Conservation (phyloP, 2,329 filamentous ascomycete genomes). For the Pseudogymnoascus sp. region DNA sequence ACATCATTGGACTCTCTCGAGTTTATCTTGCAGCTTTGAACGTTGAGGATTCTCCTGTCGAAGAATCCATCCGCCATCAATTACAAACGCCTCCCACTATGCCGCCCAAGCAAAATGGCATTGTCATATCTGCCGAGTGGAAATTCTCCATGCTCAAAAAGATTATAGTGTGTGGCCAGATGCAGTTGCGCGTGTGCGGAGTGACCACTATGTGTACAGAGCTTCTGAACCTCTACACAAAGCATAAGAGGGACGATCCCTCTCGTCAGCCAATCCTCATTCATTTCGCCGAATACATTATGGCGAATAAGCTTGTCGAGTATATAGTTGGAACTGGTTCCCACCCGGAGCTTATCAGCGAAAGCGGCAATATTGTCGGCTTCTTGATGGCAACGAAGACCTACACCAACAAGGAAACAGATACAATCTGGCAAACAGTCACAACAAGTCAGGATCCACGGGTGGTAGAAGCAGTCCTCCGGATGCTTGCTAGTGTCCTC, state of each 20-base stretch:
- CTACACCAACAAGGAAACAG: slow-evolving; percentile 64
- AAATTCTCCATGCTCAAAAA: slow-evolving; percentile 61
- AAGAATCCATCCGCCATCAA: slow-evolving; percentile 18
- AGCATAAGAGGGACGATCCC: slow-evolving; percentile 33
- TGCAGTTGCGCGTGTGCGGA: slow-evolving; percentile 80
- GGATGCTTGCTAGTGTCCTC: slow-evolving; percentile 49
- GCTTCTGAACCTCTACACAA: slow-evolving; percentile 59
- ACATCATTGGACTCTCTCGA: slow-evolving; percentile 36
- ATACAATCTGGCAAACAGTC: slow-evolving; percentile 78
- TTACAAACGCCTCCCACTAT: slow-evolving; percentile 31
- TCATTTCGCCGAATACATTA: slow-evolving; percentile 62
- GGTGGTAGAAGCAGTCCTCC: slow-evolving; percentile 71
- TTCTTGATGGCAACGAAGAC: slow-evolving; percentile 75
- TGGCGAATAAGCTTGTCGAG: slow-evolving; percentile 63
- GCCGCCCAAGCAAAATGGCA: slow-evolving; percentile 33
- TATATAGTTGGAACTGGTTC: slow-evolving; percentile 88
- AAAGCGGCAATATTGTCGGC: slow-evolving; percentile 75
- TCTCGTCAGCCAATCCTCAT: slow-evolving; percentile 48
- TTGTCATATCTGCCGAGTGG: slow-evolving; percentile 56
- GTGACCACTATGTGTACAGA: slow-evolving; percentile 66
- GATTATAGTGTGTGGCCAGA: slow-evolving; percentile 74
- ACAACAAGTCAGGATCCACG: slow-evolving; percentile 74
- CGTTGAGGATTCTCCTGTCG: slow-evolving; percentile 16
- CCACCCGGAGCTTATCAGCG: slow-evolving; percentile 78
- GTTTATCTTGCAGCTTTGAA: slow-evolving; percentile 37